Conservation (phyloP, 169 alveolate genomes). For the Pseudocohnilembus persalinus region DNA sequence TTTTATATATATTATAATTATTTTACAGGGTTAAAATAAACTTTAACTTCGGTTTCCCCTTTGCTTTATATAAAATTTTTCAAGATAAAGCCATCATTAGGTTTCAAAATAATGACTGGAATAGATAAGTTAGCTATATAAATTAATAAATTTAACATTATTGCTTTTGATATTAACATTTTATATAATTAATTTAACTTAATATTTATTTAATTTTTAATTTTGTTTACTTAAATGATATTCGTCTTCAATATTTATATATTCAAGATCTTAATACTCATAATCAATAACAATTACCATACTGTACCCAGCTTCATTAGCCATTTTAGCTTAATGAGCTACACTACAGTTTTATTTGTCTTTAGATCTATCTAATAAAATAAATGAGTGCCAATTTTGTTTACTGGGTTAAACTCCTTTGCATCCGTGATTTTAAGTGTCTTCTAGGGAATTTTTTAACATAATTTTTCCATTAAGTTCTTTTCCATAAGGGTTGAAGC, state of each 20-base stretch:
- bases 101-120: not conserved
- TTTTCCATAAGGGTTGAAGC: not conserved
- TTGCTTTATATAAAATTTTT: too few species aligned
- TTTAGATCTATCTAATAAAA: not conserved
- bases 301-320: not conserved
- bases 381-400: not conserved
- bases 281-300: not conserved
- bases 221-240: not conserved
- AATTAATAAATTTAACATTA: too few species aligned
- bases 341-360: not conserved
- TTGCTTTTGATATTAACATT: too few species aligned
- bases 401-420: not conserved
- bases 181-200: not conserved
- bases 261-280: not conserved
- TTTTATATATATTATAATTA: too few species aligned
- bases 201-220: too few species aligned
- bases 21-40: not conserved
- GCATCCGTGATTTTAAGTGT: not conserved
- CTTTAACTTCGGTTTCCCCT: not conserved
- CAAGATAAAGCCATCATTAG: not conserved
- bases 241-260: not conserved
- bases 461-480: not conserved
- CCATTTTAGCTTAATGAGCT: not conserved
- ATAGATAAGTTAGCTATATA: not conserved
- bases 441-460: not conserved